Evolutionary conservation across 2,329 filamentous ascomycete species (phyloP).

Genomic region (Curvularia verruculosa): DNA sequence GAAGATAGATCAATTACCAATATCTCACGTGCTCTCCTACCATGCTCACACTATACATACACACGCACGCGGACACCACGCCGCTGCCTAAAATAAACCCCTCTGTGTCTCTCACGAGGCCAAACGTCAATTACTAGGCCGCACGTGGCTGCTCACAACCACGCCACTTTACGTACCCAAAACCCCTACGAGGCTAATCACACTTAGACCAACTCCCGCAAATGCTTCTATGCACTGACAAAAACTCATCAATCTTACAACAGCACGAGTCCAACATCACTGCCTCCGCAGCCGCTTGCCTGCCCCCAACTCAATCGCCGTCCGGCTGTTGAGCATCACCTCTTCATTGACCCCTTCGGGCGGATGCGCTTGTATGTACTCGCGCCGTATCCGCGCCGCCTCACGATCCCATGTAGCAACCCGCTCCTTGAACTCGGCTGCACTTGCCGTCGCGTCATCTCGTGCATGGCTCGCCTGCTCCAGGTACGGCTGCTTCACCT

Average conservation of each 20-base stretch:
- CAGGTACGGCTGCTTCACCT: constrained; percentile 77
- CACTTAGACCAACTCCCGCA: constrained; percentile 22
- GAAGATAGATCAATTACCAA: not conserved
- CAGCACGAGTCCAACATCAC: constrained; percentile 23
- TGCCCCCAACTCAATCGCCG: constrained; percentile 47
- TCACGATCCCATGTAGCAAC: constrained; percentile 74
- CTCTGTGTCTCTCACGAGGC: not conserved
- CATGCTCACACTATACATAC: not conserved
- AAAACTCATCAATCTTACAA: constrained; percentile 29
- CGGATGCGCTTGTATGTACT: constrained; percentile 50
- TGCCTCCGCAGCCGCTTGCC: constrained; percentile 43
- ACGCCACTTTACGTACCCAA: constrained; percentile 12
- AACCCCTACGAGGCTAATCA: not conserved
- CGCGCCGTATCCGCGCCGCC: constrained; percentile 57
- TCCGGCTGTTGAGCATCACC: constrained; percentile 42
- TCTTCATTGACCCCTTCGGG: constrained; percentile 40
- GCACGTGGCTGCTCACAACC: not conserved
- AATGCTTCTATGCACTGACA: constrained; percentile 35
- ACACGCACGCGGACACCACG: not conserved
- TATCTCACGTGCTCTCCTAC: not conserved
- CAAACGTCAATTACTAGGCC: constrained; percentile 3
- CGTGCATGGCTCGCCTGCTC: constrained; percentile 76
- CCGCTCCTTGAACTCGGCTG: constrained; percentile 66
- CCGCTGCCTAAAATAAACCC: not conserved
- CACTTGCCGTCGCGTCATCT: constrained; percentile 63